phyloP scores from a whole-genome alignment of 345 rosid genomes.

The Reutealis trisperma region DNA sequence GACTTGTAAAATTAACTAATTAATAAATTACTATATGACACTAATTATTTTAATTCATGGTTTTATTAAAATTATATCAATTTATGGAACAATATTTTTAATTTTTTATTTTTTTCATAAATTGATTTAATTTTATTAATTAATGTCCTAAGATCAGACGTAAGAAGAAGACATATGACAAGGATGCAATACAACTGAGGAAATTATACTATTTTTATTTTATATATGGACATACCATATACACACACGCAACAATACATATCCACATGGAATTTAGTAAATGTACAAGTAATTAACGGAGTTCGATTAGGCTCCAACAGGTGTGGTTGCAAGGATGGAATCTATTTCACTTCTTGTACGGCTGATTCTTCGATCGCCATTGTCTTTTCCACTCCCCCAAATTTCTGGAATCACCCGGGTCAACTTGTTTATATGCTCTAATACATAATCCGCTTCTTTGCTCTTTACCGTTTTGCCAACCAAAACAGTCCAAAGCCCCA shows the following conservation, averaged over 20 bases:
- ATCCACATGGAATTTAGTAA: slow-evolving; percentile 3
- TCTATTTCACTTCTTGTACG: slow-evolving; percentile 55
- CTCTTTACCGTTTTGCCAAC: slow-evolving; percentile 68
- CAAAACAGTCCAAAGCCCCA: slow-evolving; percentile 73
- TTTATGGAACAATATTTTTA: no score
- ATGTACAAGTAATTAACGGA: neutral
- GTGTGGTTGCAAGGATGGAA: slow-evolving; percentile 36
- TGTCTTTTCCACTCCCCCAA: slow-evolving; percentile 43
- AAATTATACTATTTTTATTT: neutral
- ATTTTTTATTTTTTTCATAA: no score
- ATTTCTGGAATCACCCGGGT: slow-evolving; percentile 66
- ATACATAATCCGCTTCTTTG: slow-evolving; percentile 65
- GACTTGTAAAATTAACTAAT: no score
- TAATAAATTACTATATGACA: no score
- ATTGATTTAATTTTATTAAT: no score
- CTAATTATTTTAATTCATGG: no score
- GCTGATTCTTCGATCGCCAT: slow-evolving; percentile 38
- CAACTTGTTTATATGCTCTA: slow-evolving; percentile 49
- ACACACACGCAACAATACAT: no score
- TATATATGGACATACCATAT: neutral
- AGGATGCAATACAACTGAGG: neutral
- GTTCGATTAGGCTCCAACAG: slow-evolving; percentile 57
- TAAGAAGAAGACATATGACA: neutral
- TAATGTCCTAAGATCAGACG: no score
- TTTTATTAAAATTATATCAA: no score